A percentile compares a stretch with the other conserved stretches of the same genome.
phyloP scores from a whole-genome alignment of 2,329 filamentous ascomycete species.

The Colletotrichum limetticola region DNA sequence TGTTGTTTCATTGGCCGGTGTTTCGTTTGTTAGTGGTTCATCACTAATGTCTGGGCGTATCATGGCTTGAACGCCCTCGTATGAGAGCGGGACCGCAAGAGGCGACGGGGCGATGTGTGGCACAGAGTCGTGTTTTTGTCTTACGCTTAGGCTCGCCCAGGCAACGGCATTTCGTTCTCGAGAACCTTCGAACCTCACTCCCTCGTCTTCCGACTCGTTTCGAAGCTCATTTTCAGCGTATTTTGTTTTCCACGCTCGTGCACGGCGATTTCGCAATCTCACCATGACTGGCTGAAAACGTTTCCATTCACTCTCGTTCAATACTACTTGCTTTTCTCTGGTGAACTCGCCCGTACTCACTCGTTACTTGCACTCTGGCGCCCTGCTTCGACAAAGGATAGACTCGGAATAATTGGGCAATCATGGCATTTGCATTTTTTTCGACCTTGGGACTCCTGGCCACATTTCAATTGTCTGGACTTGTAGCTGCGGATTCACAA shows the following conservation, averaged over 20 bases:
- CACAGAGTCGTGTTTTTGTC: neutral
- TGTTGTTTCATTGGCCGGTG: neutral
- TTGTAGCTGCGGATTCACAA: neutral
- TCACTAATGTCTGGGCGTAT: neutral
- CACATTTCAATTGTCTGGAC: slow-evolving; percentile 4
- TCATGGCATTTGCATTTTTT: slow-evolving; percentile 6
- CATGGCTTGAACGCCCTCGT: neutral
- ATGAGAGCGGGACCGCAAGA: neutral
- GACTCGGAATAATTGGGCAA: neutral
- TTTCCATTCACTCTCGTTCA: neutral
- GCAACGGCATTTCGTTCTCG: neutral
- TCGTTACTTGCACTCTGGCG: neutral
- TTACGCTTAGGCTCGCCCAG: neutral
- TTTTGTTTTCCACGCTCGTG: neutral
- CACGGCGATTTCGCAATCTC: neutral
- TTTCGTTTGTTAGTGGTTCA: neutral
- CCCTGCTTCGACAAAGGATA: neutral
- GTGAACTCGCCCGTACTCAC: neutral
- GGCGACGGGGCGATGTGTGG: neutral
- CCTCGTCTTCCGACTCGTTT: neutral
- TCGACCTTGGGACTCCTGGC: slow-evolving; percentile 1
- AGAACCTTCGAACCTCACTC: neutral
- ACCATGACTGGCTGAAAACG: neutral
- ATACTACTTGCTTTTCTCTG: neutral
- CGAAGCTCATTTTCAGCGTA: neutral